Base-by-base conservation (phyloP, 495 filamentous ascomycete species). In the Penicillium maclennaniae region DNA sequence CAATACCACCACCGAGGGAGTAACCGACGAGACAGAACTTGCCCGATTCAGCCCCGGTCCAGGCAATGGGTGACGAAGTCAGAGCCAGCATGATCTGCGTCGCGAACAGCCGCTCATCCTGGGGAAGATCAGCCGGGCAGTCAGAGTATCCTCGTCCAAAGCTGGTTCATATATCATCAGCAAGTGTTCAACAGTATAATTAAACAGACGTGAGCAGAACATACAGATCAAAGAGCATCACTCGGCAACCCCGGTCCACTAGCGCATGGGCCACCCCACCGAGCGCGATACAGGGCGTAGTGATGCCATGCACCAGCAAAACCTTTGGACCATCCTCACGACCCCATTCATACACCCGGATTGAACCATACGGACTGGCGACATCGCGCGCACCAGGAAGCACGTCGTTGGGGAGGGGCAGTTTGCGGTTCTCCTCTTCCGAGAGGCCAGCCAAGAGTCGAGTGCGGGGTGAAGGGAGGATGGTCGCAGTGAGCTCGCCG, bases 341-440 rank as follows among this genome's bases (percentile, higher is more conserved):
- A 8, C 92, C 92, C 76, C 84, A 96, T 77, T 97, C 92, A 63
- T 96, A 95, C 12, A 91, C 87, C 36, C 88, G 74, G 23, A 91
- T 85, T 23, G 78, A 83, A 19, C 92, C 92, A 59, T 92, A 95
- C 51, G 88, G 87, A 7, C 82, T 88, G 4, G 76, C 65, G 19
- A 95, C 85, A 69, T 91, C 83, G 38, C 89, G 77, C 6, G 73
- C 83, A 15, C 90, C 89, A 0, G 89, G 92, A 21, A 91, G 77
- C 26, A 83, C 76, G 66, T 89, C 80, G 17, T 85, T 82, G 1
- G 89, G 89, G 66, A 95, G 88, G 3, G 89, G 84, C 4, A 87
- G 70, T 45, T 66, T 56, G 21, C 67, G 59, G 9, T 73, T 70
- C 45, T 85, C 74, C 7, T 72, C 60, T 17, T 70, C 56, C 17